Percentiles rank a stretch among this genome's conserved stretches.
Conservation (phyloP, 495 filamentous ascomycete species). For the Jackrogersella multiformis region DNA sequence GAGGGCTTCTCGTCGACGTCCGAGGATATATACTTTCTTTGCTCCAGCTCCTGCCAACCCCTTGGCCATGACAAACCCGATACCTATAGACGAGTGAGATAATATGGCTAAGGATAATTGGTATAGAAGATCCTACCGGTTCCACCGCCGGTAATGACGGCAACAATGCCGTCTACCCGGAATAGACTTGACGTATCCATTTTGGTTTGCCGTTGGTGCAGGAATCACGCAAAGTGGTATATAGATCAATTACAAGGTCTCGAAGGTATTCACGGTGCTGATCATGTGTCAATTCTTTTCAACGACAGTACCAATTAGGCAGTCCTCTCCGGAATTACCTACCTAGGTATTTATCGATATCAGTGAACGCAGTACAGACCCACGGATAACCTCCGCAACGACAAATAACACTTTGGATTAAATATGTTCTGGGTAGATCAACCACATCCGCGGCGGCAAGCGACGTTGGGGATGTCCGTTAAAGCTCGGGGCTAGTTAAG, state of each 20-base stretch:
- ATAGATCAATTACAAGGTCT: not conserved
- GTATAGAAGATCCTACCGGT: constrained; percentile 51
- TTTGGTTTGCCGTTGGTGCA: constrained; percentile 6
- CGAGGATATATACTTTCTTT: constrained; percentile 71
- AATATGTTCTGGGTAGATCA: not conserved
- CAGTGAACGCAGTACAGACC: not conserved
- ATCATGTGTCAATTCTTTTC: not conserved
- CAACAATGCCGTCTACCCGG: constrained; percentile 67
- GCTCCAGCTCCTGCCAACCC: constrained; percentile 68
- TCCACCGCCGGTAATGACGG: constrained; percentile 69
- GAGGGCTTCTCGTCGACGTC: constrained; percentile 62
- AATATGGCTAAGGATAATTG: not conserved
- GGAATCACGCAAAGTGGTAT: not conserved
- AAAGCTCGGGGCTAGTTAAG: not conserved
- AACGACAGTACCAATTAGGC: not conserved
- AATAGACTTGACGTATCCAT: constrained; percentile 54
- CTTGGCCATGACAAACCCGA: constrained; percentile 67
- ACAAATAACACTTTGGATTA: not conserved
- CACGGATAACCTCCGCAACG: not conserved
- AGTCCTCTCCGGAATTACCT: not conserved
- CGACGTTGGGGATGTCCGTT: not conserved
- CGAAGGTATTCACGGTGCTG: not conserved
- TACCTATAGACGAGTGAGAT: constrained; percentile 51
- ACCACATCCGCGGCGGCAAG: not conserved
- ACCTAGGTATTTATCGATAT: not conserved